Evolutionary conservation across 2,329 filamentous ascomycete species (phyloP).

Genomic region (Aspergillus vadensis): DNA sequence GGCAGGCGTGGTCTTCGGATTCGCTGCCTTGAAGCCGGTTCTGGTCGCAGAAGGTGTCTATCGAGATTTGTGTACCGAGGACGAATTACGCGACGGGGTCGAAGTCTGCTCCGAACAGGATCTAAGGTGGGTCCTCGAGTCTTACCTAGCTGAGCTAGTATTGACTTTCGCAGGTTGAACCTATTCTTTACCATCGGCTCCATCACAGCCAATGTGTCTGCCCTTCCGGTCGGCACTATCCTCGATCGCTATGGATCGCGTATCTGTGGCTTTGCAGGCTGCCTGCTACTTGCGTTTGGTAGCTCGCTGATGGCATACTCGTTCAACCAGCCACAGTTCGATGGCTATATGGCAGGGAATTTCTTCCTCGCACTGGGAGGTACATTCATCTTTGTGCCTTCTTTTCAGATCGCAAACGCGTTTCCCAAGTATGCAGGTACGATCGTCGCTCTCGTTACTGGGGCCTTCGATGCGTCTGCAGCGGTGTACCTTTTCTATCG

Average conservation of each 20-base stretch:
- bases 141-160: not conserved
- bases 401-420: constrained; percentile 80
- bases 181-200: constrained; percentile 91
- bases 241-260: constrained; percentile 82
- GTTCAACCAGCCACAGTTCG: constrained; percentile 60
- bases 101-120: constrained; percentile 63
- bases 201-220: constrained; percentile 83
- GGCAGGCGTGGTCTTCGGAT: constrained; percentile 80
- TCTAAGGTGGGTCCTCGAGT: constrained; percentile 43
- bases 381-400: constrained; percentile 77
- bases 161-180: constrained; percentile 60
- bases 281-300: constrained; percentile 66
- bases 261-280: constrained; percentile 70
- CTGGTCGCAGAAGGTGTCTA: constrained; percentile 74
- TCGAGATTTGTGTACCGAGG: constrained; percentile 60
- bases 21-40: constrained; percentile 80
- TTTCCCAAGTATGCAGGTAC: constrained; percentile 74
- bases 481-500: constrained; percentile 77
- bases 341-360: constrained; percentile 74
- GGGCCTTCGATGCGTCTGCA: constrained; percentile 79
- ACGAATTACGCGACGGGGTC: constrained; percentile 49
- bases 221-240: constrained; percentile 79
- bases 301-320: constrained; percentile 72
- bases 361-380: constrained; percentile 75
- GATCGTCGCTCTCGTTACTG: constrained; percentile 76